These are phyloP conservation scores for Phytopythium sindhum DNA, from an alignment of 352 stramenopile genomes.

Conservation along the genomic window DNA sequence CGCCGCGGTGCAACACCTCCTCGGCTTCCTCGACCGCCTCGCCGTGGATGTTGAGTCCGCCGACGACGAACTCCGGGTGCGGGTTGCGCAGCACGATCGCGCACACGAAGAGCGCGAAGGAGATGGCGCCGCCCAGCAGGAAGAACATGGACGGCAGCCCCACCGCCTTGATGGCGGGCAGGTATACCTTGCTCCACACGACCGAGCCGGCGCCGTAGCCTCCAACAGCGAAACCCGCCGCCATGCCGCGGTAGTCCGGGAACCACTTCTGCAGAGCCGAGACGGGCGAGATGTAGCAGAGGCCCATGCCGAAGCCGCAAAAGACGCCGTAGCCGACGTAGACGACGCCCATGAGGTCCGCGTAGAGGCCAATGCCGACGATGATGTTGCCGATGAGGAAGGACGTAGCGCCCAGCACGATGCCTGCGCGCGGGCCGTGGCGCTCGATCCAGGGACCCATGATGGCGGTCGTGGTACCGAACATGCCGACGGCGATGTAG, in stretches of 20 bases:
- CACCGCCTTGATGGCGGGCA: constrained; percentile 48
- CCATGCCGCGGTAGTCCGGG: constrained; percentile 65
- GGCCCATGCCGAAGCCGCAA: constrained; percentile 52
- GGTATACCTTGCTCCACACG: constrained; percentile 63
- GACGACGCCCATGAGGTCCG: constrained; percentile 39
- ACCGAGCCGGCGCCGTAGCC: constrained; percentile 61
- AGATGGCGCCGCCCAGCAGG: constrained; percentile 41
- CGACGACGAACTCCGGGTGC: constrained; percentile 39
- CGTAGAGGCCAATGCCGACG: constrained; percentile 43
- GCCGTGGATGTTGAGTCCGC: constrained; percentile 62
- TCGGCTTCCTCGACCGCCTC: constrained; percentile 35
- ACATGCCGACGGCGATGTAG: constrained; percentile 64
- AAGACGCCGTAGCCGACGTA: constrained; percentile 73
- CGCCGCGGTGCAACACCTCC: constrained; percentile 22
- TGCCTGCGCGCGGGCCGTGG: constrained; percentile 43
- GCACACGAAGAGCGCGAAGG: constrained; percentile 33
- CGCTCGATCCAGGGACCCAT: constrained; percentile 72
- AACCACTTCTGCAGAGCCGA: constrained; percentile 80
- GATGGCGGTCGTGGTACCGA: constrained; percentile 55
- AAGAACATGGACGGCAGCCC: constrained; percentile 47
- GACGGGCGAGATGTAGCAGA: constrained; percentile 78
- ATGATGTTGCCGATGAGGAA: constrained; percentile 57
- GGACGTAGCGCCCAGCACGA: constrained; percentile 42
- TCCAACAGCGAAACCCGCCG: constrained; percentile 63
- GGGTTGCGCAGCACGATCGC: constrained; percentile 44